These are phyloP conservation scores for Castanospermum australe DNA, from an alignment of 306 rosid genomes.

Conservation along the genomic window DNA sequence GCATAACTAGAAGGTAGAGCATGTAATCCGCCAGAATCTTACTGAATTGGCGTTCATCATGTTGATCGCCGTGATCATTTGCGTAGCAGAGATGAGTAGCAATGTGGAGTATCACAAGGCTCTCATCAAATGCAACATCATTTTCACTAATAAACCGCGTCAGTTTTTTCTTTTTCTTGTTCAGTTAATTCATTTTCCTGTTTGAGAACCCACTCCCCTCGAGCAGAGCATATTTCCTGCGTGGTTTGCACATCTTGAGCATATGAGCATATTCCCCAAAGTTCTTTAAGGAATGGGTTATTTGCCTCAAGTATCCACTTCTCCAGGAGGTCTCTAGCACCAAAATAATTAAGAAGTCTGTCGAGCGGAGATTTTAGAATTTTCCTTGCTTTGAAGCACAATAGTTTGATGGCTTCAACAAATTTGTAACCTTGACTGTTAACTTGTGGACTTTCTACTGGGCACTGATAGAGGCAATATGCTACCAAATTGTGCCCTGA, in stretches of 20 bases:
- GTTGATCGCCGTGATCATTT: not conserved
- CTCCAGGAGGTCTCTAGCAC: not conserved
- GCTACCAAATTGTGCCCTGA: conserved; percentile 26
- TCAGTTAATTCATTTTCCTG: not conserved
- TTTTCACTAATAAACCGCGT: not conserved
- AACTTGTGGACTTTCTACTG: too few relatives aligned
- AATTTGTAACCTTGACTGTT: not conserved
- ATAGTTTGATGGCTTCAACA: not conserved
- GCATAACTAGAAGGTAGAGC: conserved; percentile 31
- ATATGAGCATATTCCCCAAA: conserved; percentile 20
- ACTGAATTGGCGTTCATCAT: not conserved
- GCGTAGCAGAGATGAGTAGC: conserved; percentile 26
- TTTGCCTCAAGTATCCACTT: not conserved
- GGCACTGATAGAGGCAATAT: conserved; percentile 23
- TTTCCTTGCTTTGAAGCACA: too few relatives aligned
- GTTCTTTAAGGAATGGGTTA: not conserved
- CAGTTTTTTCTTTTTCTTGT: not conserved
- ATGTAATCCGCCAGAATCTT: conserved; percentile 28
- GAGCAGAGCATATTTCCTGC: not conserved
- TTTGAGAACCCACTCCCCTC: conserved; percentile 24
- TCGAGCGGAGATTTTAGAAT: not conserved
- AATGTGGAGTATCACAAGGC: conserved; percentile 23
- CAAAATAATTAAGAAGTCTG: not conserved
- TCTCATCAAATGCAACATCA: not conserved
- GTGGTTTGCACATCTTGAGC: not conserved